phyloP scores from a whole-genome alignment of 805 yeast genomes.

The Sugiyamaella americana region DNA sequence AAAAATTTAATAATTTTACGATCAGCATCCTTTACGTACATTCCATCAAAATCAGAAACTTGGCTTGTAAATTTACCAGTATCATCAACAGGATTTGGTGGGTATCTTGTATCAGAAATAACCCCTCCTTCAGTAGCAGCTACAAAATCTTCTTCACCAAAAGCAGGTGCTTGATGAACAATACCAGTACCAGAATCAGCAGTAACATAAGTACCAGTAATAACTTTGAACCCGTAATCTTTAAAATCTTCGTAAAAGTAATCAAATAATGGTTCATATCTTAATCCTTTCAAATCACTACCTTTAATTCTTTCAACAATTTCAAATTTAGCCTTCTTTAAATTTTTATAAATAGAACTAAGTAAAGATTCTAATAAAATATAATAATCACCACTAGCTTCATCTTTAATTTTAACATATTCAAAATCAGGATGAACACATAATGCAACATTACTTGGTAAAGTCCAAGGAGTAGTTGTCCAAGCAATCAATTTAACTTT shows the following conservation, averaged over 20 bases:
- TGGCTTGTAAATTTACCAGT: conserved; percentile 74
- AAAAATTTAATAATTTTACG: conserved; percentile 78
- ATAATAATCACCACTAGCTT: conserved; percentile 72
- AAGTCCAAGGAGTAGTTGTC: conserved; percentile 99
- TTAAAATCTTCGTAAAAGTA: conserved; percentile 72
- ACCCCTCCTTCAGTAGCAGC: conserved; percentile 74
- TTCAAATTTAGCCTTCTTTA: conserved; percentile 80
- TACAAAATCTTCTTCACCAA: conserved; percentile 97
- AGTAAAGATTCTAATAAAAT: conserved; percentile 79
- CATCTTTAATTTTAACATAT: conserved; percentile 88
- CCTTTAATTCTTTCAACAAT: conserved; percentile 78
- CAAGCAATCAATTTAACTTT: conserved; percentile 86
- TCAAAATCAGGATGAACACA: conserved; percentile 89
- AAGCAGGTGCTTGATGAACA: conserved; percentile 97
- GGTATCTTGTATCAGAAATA: conserved; percentile 56
- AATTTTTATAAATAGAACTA: conserved; percentile 86
- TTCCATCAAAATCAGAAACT: conserved; percentile 70
- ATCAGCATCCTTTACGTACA: conserved; percentile 94
- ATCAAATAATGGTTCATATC: conserved; percentile 77
- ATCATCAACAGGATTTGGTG: conserved; percentile 96
- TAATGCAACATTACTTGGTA: conserved; percentile 88
- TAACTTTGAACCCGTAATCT: conserved; percentile 73
- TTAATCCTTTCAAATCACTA: conserved; percentile 67
- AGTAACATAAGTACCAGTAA: conserved; percentile 77
- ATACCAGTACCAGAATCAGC: conserved; percentile 98